Conservation (phyloP, 306 rosid genomes). For the Begonia peltatifolia region DNA sequence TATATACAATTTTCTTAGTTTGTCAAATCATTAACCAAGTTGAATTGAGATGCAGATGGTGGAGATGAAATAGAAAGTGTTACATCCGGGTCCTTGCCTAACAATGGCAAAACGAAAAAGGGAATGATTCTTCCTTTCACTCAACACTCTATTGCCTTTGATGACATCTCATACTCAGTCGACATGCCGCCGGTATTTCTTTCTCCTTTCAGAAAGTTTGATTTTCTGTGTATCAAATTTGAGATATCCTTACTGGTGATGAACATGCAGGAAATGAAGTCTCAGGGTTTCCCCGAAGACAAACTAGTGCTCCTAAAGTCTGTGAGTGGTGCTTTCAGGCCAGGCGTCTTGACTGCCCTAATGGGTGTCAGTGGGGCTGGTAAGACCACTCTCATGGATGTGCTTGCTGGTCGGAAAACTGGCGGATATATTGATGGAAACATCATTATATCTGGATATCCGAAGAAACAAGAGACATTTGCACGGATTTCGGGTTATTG, state of each 20-base stretch:
- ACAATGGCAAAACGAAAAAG: conserved; percentile 15
- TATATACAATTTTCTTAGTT: no score
- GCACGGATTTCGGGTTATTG: conserved; percentile 89
- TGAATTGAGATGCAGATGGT: background rate
- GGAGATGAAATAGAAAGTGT: conserved; percentile 5
- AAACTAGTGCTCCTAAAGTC: conserved; percentile 60
- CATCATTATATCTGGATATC: conserved; percentile 64
- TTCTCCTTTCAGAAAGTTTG: background rate
- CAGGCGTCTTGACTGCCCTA: conserved; percentile 85
- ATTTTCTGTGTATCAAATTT: background rate
- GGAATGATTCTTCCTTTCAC: conserved; percentile 84
- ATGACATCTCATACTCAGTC: conserved; percentile 45
- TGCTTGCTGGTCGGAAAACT: conserved; percentile 80
- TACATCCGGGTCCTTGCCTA: conserved; percentile 4
- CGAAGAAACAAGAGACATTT: conserved; percentile 81
- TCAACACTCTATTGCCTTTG: conserved; percentile 49
- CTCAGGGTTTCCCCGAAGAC: conserved; percentile 45
- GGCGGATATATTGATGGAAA: conserved; percentile 70
- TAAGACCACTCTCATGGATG: conserved; percentile 96
- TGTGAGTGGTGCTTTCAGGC: conserved; percentile 77
- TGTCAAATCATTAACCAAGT: no score
- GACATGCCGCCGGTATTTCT: conserved; percentile 55
- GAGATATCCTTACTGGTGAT: background rate
- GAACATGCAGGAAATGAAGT: conserved; percentile 51
- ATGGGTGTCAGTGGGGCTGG: conserved; percentile 98